Conservation (phyloP, 768 basidiomycete species). For the Galerina sulciceps region DNA sequence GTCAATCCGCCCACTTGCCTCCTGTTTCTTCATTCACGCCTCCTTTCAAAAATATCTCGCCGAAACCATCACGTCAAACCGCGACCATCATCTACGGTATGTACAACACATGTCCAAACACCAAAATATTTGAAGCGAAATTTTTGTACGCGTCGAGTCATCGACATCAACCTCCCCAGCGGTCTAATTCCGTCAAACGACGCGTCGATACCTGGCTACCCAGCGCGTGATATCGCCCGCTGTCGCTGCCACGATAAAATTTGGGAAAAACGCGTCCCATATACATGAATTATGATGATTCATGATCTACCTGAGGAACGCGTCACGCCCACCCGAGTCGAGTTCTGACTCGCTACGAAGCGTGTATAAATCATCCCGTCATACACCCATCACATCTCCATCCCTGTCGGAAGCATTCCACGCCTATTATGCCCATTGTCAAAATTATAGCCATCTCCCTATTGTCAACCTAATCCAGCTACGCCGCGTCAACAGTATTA, state of each 20-base stretch:
- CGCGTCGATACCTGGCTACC: no score
- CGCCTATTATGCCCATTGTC: neutral
- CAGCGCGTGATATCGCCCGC: neutral
- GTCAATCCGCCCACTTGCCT: conserved; percentile 8
- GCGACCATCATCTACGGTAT: neutral
- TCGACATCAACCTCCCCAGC: neutral
- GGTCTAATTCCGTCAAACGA: no score
- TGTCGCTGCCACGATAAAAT: neutral
- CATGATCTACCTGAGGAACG: conserved; percentile 9
- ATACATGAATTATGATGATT: neutral
- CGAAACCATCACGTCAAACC: conserved; percentile 9
- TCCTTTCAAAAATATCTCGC: neutral
- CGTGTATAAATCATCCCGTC: neutral
- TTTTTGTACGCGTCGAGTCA: neutral
- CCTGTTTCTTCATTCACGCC: neutral
- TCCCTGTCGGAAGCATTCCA: conserved; percentile 1
- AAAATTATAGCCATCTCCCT: neutral
- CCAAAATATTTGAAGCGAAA: no score
- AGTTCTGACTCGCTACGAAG: neutral
- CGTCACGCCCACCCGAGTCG: conserved; percentile 1
- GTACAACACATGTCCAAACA: conserved; percentile 11
- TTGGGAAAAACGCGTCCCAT: conserved; percentile 8
- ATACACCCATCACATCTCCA: neutral
- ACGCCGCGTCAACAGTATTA: no score
- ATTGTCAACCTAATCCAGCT: neutral